Conservation (phyloP, 352 stramenopile species). For the Globisporangium splendens region DNA sequence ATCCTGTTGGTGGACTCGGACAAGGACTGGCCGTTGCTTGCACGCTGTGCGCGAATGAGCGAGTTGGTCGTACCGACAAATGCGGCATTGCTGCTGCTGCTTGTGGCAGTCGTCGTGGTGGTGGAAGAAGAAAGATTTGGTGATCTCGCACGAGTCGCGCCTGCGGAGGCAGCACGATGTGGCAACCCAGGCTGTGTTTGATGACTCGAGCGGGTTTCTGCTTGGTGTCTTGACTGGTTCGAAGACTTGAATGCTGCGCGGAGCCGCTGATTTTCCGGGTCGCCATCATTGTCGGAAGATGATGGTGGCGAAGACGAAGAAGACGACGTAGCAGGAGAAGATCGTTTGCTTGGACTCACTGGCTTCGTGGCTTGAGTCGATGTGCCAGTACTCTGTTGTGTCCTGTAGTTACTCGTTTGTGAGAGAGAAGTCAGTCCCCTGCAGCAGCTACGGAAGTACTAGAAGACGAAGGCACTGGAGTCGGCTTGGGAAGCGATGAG, state of each 20-base stretch:
- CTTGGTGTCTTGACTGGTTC: neutral
- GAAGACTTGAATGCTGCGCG: slow-evolving; percentile 5
- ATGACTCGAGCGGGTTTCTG: neutral
- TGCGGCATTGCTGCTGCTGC: slow-evolving; percentile 5
- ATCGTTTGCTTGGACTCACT: slow-evolving; percentile 10
- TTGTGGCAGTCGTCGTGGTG: neutral
- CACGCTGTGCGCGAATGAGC: slow-evolving; percentile 57
- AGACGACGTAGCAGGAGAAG: slow-evolving; percentile 20
- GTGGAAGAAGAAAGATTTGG: neutral
- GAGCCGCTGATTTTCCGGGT: slow-evolving; percentile 1
- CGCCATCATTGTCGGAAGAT: slow-evolving; percentile 3
- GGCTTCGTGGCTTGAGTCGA: neutral
- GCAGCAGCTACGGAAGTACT: neutral
- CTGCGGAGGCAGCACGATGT: slow-evolving; percentile 18
- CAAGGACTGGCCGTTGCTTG: slow-evolving; percentile 41
- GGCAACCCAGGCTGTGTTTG: neutral
- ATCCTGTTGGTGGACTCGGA: slow-evolving; percentile 45
- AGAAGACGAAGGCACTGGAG: too few relatives aligned
- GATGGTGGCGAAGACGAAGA: slow-evolving; percentile 17
- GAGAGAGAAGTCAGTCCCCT: neutral
- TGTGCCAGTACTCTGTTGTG: slow-evolving; percentile 4
- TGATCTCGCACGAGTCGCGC: slow-evolving; percentile 14
- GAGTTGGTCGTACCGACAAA: slow-evolving; percentile 67
- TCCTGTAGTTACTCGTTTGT: neutral
- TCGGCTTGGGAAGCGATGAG: slow-evolving; percentile 21